Percentiles rank a stretch among this genome's conserved stretches.
Evolutionary conservation across 2,329 filamentous ascomycete genomes (phyloP).

Genomic region (Penicillium sp.): DNA sequence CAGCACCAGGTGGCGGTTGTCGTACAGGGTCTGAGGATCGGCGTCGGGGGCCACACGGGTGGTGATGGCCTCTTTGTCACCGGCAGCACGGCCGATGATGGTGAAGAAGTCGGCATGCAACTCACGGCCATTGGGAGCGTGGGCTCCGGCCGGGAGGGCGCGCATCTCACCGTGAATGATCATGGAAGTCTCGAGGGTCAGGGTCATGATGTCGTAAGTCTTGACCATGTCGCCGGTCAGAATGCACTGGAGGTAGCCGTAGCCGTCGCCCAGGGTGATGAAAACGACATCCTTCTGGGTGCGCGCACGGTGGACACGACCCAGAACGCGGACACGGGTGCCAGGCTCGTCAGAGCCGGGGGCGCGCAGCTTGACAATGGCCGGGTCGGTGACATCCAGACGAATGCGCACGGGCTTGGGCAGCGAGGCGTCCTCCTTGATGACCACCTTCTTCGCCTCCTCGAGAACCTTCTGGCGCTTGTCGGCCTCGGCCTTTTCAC

Average conservation of each 20-base stretch:
- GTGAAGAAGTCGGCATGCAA: slow-evolving; percentile 86
- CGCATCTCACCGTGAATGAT: slow-evolving; percentile 78
- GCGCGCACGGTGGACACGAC: slow-evolving; percentile 75
- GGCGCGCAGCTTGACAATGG: slow-evolving; percentile 52
- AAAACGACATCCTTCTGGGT: slow-evolving; percentile 82
- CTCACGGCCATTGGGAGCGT: slow-evolving; percentile 79
- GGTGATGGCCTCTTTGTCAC: slow-evolving; percentile 86
- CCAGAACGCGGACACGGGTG: slow-evolving; percentile 71
- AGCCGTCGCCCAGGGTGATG: slow-evolving; percentile 78
- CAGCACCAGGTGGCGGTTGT: slow-evolving; percentile 78
- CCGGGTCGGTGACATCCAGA: slow-evolving; percentile 65
- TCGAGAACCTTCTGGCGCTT: slow-evolving; percentile 69
- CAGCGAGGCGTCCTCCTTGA: slow-evolving; percentile 66
- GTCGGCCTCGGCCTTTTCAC: slow-evolving; percentile 67
- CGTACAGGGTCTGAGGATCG: slow-evolving; percentile 68
- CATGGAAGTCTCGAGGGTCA: slow-evolving; percentile 83
- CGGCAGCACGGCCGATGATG: slow-evolving; percentile 72
- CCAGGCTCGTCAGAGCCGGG: slow-evolving; percentile 58
- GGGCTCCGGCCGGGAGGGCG: slow-evolving; percentile 69
- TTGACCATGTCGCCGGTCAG: slow-evolving; percentile 76
- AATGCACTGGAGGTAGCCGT: slow-evolving; percentile 79
- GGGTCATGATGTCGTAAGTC: slow-evolving; percentile 83
- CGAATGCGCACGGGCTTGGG: slow-evolving; percentile 71
- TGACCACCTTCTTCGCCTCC: slow-evolving; percentile 72
- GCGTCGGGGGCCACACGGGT: slow-evolving; percentile 68